A percentile compares a stretch with the other conserved stretches of the same genome.
Evolutionary conservation across 148 eudicot genomes (phyloP).

Genomic region (Euryodendron excelsum): DNA sequence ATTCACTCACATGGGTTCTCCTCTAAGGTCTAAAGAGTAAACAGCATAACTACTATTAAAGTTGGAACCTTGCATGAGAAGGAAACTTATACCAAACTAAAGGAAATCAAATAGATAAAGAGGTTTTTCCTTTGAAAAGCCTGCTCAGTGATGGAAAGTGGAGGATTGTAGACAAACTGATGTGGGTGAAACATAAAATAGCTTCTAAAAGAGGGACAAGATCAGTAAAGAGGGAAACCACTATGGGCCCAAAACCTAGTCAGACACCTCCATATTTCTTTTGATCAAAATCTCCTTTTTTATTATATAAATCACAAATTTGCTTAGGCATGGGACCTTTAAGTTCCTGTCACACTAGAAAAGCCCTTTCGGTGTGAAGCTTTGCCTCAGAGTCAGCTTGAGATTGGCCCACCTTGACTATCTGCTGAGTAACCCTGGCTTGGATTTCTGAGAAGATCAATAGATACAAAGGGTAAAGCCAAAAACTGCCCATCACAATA

Average conservation of each 20-base stretch:
- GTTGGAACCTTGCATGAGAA: constrained; percentile 15
- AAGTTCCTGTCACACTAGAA: constrained; percentile 13
- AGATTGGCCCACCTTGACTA: constrained; percentile 20
- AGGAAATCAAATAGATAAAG: constrained; percentile 7
- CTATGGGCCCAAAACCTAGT: constrained; percentile 27
- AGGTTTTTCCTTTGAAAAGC: not conserved
- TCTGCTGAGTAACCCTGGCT: not conserved
- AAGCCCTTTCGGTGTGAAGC: constrained; percentile 36
- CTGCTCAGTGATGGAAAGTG: constrained; percentile 6
- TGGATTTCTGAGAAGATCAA: not conserved
- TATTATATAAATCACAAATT: too few relatives aligned
- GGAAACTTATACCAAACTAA: constrained; percentile 6
- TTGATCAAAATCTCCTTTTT: constrained; percentile 4
- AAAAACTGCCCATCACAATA: not conserved
- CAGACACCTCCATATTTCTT: constrained; percentile 25
- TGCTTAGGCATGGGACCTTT: constrained; percentile 16
- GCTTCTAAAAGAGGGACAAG: constrained; percentile 26
- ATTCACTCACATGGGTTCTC: constrained; percentile 8
- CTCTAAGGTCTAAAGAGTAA: constrained; percentile 9
- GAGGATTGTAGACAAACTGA: constrained; percentile 30
- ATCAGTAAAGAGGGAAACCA: constrained; percentile 19
- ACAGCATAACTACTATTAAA: not conserved
- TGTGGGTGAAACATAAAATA: constrained; percentile 28
- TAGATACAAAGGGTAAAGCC: not conserved
- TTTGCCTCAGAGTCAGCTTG: constrained; percentile 24